Base-by-base conservation (phyloP, 2,329 filamentous ascomycete genomes). In the Pochonia chlamydosporia region DNA sequence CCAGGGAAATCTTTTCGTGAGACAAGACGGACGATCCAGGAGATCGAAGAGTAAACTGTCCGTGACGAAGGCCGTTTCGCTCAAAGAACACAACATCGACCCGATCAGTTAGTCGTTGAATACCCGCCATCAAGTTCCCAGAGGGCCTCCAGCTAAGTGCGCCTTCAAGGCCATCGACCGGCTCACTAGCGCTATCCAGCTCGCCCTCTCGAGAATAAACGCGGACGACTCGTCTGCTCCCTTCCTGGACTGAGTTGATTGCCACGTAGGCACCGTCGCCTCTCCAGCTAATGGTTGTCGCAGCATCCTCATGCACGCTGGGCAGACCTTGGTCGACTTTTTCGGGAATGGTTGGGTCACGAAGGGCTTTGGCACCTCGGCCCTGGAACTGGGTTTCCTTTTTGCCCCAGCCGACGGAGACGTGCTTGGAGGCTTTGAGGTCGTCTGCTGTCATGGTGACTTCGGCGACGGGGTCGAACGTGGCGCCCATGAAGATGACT, bases 371-470 rank as follows among this genome's bases (percentile, higher is more conserved):
- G 48, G 91, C 92, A 52, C 91, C 82, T 59, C 88, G 89, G 43
- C 93, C 93, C 61, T 96, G 88, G 65, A 99, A 99, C 64, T 99
- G 93, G 0, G 93, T 99, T 68, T 99, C 93, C 63, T 87, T 89
- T 72, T 97, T 97, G 50, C 93, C 93, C 93, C 93, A 99, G 43
- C 93, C 93, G 20, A 99, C 92, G 18, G 90, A 95, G 48, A 96
- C 93, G 71, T 96, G 91, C 64, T 85, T 93, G 23, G 87, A 97
- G n/a, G 82, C 81, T 57, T 86, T 86, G 53, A 95, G 78, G 66
- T 95, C 92, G 39, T 91, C 88, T 0, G 73, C 63, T 0, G 79
- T 81, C 64, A 97, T 82, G 28, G 75, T 71, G 44, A 87, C 76
- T 65, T 91, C 87, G 28, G 86, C 81, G 36, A 95, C 82, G 48